Base-by-base conservation (phyloP, 2,329 filamentous ascomycete genomes). In the Exophiala sp. region DNA sequence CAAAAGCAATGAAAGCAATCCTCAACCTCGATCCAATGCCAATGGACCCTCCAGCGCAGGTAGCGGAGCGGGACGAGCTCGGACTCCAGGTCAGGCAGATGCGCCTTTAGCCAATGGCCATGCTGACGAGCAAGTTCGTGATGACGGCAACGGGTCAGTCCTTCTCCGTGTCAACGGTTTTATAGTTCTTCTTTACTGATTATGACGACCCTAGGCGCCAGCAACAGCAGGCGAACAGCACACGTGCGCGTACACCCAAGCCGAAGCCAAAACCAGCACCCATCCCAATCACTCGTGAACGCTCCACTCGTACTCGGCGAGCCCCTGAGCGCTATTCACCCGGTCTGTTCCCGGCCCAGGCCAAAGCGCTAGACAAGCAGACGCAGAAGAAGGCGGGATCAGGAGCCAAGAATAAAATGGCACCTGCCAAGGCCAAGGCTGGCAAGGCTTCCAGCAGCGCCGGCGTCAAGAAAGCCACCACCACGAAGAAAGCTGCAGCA, bases 321-420 rank as follows among this genome's bases (percentile, higher is more conserved):
- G 50, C 42, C 10, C 16, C 36, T 5, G 47, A 45, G 44, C 36
- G 34, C 29, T 45, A 45, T 7, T 45, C 42, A 11, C 42, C 42
- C 3, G 42, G 29, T 12, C 7, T 45, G 44, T 34, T 35, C 9
- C 29, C 38, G n/a, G 24, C 35, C 5, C 21, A 45, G 7, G 24
- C 24, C 18, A 45, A 49, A 14, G 12, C 20, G 9, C 10, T 41
- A 10, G 39, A 47, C 10, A 38, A 38, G 45, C 16, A 47, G 34
- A 12, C 24, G 5, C 24, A 29, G 24, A 38, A 18, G 32, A 12
- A 10, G 32, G 29, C 24, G 14, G 34, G 20, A 38, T n/a, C 12
- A 47, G 18, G 14, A 14, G 29, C 16, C 29, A 38, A 35, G 24
- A 9, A 3, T 14, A 34, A 34, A 7, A 18, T 5, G 29, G 42